Evolutionary conservation across 1,139 yeast species (phyloP).

Genomic region (Hyphopichia buzzinii): DNA sequence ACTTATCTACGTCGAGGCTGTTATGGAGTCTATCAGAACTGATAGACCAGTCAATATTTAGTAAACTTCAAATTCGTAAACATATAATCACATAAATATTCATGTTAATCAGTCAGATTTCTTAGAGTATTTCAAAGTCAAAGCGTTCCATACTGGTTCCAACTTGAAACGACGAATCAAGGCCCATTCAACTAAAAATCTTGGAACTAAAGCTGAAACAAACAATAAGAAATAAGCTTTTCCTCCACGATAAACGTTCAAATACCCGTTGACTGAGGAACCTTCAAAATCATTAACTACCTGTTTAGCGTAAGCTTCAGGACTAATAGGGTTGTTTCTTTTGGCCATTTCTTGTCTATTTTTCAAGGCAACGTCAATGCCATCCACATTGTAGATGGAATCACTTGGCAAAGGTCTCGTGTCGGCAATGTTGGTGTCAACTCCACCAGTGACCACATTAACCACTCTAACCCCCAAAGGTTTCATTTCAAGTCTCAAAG

Average conservation of each 20-base stretch:
- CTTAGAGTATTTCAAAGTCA: slow-evolving; percentile 24
- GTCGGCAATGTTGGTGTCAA: slow-evolving; percentile 35
- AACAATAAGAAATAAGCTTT: slow-evolving; percentile 40
- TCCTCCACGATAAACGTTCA: slow-evolving; percentile 54
- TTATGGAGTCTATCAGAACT: slow-evolving; percentile 31
- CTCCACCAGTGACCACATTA: slow-evolving; percentile 59
- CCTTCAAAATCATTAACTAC: slow-evolving; percentile 51
- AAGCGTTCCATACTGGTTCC: slow-evolving; percentile 19
- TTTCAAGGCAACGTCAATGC: slow-evolving; percentile 46
- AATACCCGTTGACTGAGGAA: slow-evolving; percentile 42
- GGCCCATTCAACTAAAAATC: slow-evolving; percentile 44
- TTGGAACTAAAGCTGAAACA: slow-evolving; percentile 41
- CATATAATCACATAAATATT: not conserved
- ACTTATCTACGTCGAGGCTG: slow-evolving; percentile 41
- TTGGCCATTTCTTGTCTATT: slow-evolving; percentile 61
- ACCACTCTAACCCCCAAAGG: slow-evolving; percentile 74
- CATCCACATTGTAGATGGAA: slow-evolving; percentile 55
- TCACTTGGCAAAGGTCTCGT: slow-evolving; percentile 51
- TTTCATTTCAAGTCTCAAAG: slow-evolving; percentile 62
- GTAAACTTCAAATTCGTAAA: not conserved
- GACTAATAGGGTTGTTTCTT: slow-evolving; percentile 56
- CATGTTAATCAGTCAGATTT: slow-evolving; percentile 1
- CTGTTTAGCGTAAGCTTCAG: slow-evolving; percentile 53
- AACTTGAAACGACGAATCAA: slow-evolving; percentile 52
- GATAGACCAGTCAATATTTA: slow-evolving; percentile 13